Percentiles rank a stretch among this genome's conserved stretches.
Conservation (phyloP, 163 green algal species). For the Prototheca wickerhamii region DNA sequence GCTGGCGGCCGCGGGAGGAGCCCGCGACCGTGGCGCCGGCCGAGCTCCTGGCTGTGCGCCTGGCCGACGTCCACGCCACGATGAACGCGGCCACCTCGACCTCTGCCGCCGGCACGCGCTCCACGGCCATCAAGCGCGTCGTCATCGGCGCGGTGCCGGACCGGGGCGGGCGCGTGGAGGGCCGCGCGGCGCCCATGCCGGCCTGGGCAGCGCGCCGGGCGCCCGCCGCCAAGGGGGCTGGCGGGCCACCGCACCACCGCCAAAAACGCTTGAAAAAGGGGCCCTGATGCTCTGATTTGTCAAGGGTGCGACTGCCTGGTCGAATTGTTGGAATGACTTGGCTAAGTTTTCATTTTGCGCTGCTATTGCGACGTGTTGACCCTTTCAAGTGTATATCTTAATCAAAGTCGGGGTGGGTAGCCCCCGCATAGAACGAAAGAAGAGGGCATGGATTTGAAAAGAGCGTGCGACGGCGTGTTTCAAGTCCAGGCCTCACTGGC, state of each 20-base stretch:
- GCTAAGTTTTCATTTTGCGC: too few relatives aligned
- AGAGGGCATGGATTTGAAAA: too few relatives aligned
- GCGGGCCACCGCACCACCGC: not conserved
- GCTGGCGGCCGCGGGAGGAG: not conserved
- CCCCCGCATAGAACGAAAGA: too few relatives aligned
- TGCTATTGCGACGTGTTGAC: too few relatives aligned
- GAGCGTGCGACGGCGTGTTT: too few relatives aligned
- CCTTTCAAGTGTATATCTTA: too few relatives aligned
- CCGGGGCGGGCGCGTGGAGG: slow-evolving; percentile 37
- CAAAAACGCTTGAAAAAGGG: not conserved
- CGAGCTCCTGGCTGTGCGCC: slow-evolving; percentile 23
- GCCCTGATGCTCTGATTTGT: not conserved
- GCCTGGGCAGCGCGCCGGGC: slow-evolving; percentile 12
- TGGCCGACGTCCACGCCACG: slow-evolving; percentile 24
- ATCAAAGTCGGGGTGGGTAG: too few relatives aligned
- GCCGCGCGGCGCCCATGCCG: slow-evolving; percentile 19
- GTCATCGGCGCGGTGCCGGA: slow-evolving; percentile 54
- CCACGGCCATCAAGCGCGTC: slow-evolving; percentile 49
- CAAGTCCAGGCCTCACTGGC: too few relatives aligned
- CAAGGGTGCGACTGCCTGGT: too few relatives aligned
- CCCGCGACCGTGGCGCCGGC: slow-evolving; percentile 13
- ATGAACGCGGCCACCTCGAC: not conserved
- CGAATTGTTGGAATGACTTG: too few relatives aligned
- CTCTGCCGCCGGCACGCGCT: not conserved
- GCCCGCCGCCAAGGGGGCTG: not conserved